Evolutionary conservation across 2,329 filamentous ascomycete genomes (phyloP), one percentile per base, ranked within the genome.

Genomic region (Botrytis aclada): DNA sequence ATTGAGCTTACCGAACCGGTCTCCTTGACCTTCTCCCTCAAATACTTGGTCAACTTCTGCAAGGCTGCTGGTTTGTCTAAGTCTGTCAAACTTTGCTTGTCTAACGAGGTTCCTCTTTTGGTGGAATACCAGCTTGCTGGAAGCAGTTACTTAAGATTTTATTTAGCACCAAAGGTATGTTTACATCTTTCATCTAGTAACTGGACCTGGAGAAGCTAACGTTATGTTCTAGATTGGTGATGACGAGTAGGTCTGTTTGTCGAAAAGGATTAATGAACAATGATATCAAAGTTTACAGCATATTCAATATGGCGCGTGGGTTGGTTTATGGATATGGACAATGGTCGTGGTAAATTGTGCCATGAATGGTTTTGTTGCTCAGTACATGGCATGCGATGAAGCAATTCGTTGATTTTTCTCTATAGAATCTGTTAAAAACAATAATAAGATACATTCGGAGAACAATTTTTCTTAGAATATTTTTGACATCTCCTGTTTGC

Each of bases 21-120:
- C 74, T 88, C 93, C 51, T 89, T 99, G 76, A 98, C 95, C 67
- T 99, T 99, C 86, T 98, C 96, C 47, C 92, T 99, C 80, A 99
- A 99, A 86, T 99, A 99, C 85, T 91, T 99, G 4, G 93, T 97
- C 88, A 98, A 98, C 89, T 99, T 99, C 87, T 98, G 96, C 92
- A 99, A 99, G 87, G 97, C 97, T 47, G 92, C 94, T 76, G 91
- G 90, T 70, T 87, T 99, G 75, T 95, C 95, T 56, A 86, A 83
- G 78, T 87, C 88, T 77, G 97, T 99, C 84, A 96, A 93, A 85
- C 91, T 99, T 79, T 97, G 93, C 85, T 88, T 99, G 78, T 98
- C 95, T 70, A 95, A 94, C 83, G 96, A 99, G 84, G 95, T 99
- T 69, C 96, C 96, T 41, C 90, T 99, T 77, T 87, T 98, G 79